These are phyloP conservation scores for Globisporangium acanthophoron DNA, from an alignment of 352 stramenopile genomes.

Conservation along the genomic window DNA sequence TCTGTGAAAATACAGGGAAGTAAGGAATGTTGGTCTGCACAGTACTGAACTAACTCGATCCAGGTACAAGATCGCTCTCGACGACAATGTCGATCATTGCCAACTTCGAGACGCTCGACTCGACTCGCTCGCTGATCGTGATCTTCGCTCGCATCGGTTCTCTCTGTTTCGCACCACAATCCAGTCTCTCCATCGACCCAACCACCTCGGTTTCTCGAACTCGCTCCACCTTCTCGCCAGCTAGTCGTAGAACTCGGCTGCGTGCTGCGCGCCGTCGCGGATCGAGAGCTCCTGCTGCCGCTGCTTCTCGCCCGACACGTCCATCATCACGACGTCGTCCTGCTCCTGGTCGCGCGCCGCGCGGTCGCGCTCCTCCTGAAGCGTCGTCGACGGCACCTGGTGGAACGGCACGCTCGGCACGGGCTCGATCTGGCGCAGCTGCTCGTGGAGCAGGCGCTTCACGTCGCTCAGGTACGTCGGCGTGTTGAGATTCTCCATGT, in stretches of 20 bases:
- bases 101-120: too few relatives aligned
- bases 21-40: too few relatives aligned
- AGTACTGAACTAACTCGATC: too few relatives aligned
- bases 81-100: too few relatives aligned
- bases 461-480: constrained; percentile 88
- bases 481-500: constrained; percentile 98
- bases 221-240: constrained; percentile 1
- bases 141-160: background rate
- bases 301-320: constrained; percentile 60
- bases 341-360: constrained; percentile 49
- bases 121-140: too few relatives aligned
- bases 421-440: constrained; percentile 93
- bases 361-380: constrained; percentile 42
- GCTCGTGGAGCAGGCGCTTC: constrained; percentile 89
- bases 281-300: constrained; percentile 45
- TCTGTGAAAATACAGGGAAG: too few relatives aligned
- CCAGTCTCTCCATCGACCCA: background rate
- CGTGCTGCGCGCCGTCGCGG: constrained; percentile 46
- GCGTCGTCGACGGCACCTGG: constrained; percentile 55
- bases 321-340: constrained; percentile 59
- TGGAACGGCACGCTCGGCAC: constrained; percentile 97
- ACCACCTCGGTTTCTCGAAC: too few relatives aligned
- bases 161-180: background rate
- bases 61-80: too few relatives aligned
- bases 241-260: constrained; percentile 81